Percentiles rank a stretch among this genome's conserved stretches.
These are phyloP conservation scores for Rhazya stricta DNA, from an alignment of 257 asterid genomes.

Conservation along the genomic window DNA sequence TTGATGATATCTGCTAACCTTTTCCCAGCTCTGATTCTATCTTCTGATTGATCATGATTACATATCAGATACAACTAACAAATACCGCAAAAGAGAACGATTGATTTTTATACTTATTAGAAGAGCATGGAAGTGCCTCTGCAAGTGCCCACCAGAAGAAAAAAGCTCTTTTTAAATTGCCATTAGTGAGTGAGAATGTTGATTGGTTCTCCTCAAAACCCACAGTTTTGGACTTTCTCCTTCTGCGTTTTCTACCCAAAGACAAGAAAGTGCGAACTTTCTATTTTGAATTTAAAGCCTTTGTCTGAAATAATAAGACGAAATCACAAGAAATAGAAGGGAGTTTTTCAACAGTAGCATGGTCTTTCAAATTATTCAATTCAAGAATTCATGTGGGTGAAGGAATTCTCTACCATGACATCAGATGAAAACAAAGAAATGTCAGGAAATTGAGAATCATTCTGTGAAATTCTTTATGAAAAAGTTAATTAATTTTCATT, in stretches of 20 bases:
- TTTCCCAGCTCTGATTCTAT: neutral
- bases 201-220: slow-evolving; percentile 8
- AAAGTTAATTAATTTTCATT: neutral
- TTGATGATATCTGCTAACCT: neutral
- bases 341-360: neutral
- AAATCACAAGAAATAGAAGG: neutral
- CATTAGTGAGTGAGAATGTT: neutral
- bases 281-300: slow-evolving; percentile 10
- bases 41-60: neutral
- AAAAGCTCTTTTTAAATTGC: neutral
- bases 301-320: slow-evolving; percentile 16
- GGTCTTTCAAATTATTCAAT: neutral
- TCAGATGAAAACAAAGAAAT: neutral
- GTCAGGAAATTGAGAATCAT: no score
- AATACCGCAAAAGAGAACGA: neutral
- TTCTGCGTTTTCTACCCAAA: slow-evolving; percentile 1
- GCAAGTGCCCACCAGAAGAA: neutral
- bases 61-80: neutral
- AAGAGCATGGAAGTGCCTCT: neutral
- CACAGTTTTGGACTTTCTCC: slow-evolving; percentile 14
- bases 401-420: neutral
- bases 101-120: no score
- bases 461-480: no score
- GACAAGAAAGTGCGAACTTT: slow-evolving; percentile 7
- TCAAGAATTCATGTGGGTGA: neutral